These are phyloP conservation scores for Russula brevipes DNA, from an alignment of 768 basidiomycete genomes.

Conservation along the genomic window DNA sequence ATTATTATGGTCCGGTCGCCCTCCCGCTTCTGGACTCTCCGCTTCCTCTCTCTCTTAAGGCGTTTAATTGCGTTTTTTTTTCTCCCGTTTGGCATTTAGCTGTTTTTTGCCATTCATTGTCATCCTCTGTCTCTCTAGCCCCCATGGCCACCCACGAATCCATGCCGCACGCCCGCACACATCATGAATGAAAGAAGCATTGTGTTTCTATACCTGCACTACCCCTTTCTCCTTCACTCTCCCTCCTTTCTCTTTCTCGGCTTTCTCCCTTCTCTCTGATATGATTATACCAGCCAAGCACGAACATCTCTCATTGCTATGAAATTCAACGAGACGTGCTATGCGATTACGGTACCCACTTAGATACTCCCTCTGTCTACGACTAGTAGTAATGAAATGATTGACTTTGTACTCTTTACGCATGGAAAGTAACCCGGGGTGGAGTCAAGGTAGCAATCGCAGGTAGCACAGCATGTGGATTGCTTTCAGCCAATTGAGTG, in stretches of 20 bases:
- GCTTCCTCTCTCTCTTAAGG: constrained; percentile 5
- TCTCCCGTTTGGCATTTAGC: background rate
- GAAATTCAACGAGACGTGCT: constrained; percentile 7
- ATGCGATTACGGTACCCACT: constrained; percentile 11
- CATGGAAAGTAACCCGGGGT: too few species aligned
- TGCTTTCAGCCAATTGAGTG: too few species aligned
- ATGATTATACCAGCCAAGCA: constrained; percentile 1
- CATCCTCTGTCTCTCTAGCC: constrained; percentile 16
- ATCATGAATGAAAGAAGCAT: constrained; percentile 17
- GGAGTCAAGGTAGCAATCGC: too few species aligned
- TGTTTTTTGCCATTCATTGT: background rate
- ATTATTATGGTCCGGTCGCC: constrained; percentile 19
- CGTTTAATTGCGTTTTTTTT: background rate
- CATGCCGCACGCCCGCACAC: constrained; percentile 22
- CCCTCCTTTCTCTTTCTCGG: background rate
- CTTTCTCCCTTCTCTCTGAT: constrained; percentile 1
- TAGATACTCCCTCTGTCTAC: constrained; percentile 11
- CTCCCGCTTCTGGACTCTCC: constrained; percentile 13
- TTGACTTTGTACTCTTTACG: background rate
- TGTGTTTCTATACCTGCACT: constrained; percentile 20
- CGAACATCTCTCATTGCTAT: constrained; percentile 1
- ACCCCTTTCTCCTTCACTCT: background rate
- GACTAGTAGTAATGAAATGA: constrained; percentile 16
- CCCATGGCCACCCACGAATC: constrained; percentile 5
- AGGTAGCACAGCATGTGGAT: too few species aligned